Evolutionary conservation across 2,329 filamentous ascomycete species (phyloP), one percentile per base, ranked within the genome.

Genomic region (Hymenoscyphus albidus): DNA sequence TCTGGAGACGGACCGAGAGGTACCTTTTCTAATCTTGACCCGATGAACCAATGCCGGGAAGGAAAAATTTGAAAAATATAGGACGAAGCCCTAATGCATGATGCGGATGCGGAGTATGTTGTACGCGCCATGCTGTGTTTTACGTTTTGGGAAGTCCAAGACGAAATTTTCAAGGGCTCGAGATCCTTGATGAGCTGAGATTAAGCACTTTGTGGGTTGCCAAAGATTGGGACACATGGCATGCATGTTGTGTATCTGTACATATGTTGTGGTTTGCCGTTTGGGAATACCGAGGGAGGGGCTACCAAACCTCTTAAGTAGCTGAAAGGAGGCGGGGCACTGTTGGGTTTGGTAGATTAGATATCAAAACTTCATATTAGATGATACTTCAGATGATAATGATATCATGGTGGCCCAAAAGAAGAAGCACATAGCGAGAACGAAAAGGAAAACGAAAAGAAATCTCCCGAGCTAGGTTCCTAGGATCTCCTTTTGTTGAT

Each of bases 51-150:
- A 22, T 18, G 32, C 13, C 22, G 56, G 16, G n/a, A 44, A 62
- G 16, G 48, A 16, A 32, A 40, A 13, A 31, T 13, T 51, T n/a
- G 22, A 51, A 3, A 27, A 27, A 27, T 3, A 27, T 27, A 51
- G 44, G 14, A 12, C 12, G 22, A 51, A 22, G 10, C 44, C n/a
- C 44, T 51, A 22, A 51, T 51, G 44, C 22, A 39, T 9, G 59
- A 10, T 35, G 35, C 14, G 42, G 31, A 42, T 40, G 31, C 10
- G 2, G 40, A 39, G 40, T 60, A 60, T 51, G 58, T 60, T 48
- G 58, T 60, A 48, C 58, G 18, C 22, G 32, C 58, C 35, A 60
- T 60, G 58, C 44, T 31, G 58, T 60, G 39, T 35, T 60, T 48
- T 48, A 14, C 40, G 58, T 51, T 60, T 48, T 40, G 14, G 57